A percentile compares a stretch with the other conserved stretches of the same genome.
These are phyloP conservation scores for Corymbia maculata DNA, from an alignment of 345 rosid genomes.

Conservation along the genomic window DNA sequence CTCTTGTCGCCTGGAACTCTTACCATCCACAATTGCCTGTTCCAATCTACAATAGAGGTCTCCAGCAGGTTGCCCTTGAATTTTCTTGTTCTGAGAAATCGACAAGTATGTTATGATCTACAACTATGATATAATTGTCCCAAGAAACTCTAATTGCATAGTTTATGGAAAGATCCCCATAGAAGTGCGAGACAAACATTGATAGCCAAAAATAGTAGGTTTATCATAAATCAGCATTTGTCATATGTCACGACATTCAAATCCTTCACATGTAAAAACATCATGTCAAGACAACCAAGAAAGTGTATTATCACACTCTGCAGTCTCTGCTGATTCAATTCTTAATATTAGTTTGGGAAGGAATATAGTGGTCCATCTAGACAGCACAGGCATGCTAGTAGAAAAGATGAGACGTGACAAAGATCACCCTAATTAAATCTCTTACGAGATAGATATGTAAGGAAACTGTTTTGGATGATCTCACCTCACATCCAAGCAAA, in stretches of 20 bases:
- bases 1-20: constrained; percentile 25
- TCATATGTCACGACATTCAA: neutral
- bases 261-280: neutral
- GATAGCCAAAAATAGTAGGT: neutral
- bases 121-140: neutral
- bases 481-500: constrained; percentile 33
- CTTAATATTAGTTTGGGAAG: neutral
- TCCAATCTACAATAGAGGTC: constrained; percentile 26
- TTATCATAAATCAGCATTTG: neutral
- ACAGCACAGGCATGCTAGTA: neutral
- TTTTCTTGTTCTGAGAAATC: constrained; percentile 36
- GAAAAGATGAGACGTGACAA: neutral
- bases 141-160: neutral
- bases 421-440: neutral
- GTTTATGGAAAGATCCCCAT: neutral
- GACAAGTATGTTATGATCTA: neutral
- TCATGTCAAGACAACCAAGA: neutral
- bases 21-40: constrained; percentile 21
- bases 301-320: neutral
- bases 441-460: neutral
- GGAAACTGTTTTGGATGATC: constrained; percentile 36
- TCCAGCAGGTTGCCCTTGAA: constrained; percentile 19
- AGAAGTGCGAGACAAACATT: neutral
- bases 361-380: neutral
- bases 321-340: neutral